Evolutionary conservation across 2,329 filamentous ascomycete genomes (phyloP).

Genomic region (Trichoderma hamatum): DNA sequence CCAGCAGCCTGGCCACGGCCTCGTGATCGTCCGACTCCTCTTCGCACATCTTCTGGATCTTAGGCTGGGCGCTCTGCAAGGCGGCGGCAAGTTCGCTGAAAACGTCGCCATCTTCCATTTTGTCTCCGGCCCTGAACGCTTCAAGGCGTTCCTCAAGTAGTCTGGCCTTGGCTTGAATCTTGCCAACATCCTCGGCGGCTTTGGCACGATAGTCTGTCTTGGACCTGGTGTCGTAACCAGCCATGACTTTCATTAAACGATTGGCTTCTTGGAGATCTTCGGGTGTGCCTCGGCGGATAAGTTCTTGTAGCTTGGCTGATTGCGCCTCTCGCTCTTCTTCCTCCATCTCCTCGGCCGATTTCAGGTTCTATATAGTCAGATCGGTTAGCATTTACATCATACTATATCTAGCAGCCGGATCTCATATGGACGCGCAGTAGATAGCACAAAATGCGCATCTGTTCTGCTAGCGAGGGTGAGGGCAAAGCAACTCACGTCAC

Average conservation of each 20-base stretch:
- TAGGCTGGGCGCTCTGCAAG: constrained; percentile 90
- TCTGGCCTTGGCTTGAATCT: constrained; percentile 93
- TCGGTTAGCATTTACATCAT: constrained; percentile 4
- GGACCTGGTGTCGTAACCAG: constrained; percentile 89
- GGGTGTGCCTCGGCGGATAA: constrained; percentile 88
- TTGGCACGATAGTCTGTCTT: constrained; percentile 99
- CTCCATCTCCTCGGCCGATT: constrained; percentile 98
- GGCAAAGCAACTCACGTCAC: constrained; percentile 69
- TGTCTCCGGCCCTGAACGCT: constrained; percentile 78
- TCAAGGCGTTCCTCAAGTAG: constrained; percentile 91
- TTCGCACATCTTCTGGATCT: constrained; percentile 99
- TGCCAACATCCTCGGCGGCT: constrained; percentile 90
- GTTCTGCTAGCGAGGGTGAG: neutral
- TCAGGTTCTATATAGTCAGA: constrained; percentile 68
- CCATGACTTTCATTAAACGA: constrained; percentile 98
- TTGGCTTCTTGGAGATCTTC: constrained; percentile 97
- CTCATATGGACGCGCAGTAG: neutral
- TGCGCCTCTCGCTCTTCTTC: constrained; percentile 93
- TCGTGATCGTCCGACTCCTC: constrained; percentile 97
- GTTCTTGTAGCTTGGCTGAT: constrained; percentile 95
- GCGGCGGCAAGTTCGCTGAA: constrained; percentile 86
- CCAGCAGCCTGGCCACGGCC: constrained; percentile 90
- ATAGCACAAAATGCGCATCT: constrained; percentile 6
- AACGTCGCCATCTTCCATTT: constrained; percentile 68
- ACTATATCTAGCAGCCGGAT: neutral